Evolutionary conservation across 2,329 filamentous ascomycete genomes (phyloP), one percentile per base, ranked within the genome.

Genomic region (Trichocomaceae sp.): DNA sequence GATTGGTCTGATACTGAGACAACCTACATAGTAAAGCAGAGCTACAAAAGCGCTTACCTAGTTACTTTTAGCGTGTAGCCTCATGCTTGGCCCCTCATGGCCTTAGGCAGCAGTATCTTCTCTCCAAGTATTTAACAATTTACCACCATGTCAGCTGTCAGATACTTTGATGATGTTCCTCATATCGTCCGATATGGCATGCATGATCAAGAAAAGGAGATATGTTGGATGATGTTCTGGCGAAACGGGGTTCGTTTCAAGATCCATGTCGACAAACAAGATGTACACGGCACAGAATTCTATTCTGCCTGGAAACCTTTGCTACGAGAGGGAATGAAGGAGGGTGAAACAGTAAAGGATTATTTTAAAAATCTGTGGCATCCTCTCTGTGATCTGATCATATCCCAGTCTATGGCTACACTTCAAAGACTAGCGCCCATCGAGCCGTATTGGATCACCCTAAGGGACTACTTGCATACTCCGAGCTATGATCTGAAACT

Each of bases 141-240:
- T n/a, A 41, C 37, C 37, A 52, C 12, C 45, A 54, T 54, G 51
- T 54, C 51, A 15, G 22, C 35, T 22, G 45, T 54, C 7, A 41
- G 45, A 48, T 48, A 41, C 23, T 54, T 54, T 7, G 45, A 54
- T 23, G 45, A 54, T 19, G 17, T 54, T 29, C 51, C 51, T 23
- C 51, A 54, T 42, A 54, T 54, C 35, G 51, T 33, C 17, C 45
- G 51, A 19, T 54, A 47, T 48, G 51, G 51, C 23, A 47, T 42
- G 51, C 12, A 1, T 10, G 20, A 22, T 41, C 17, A 44, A 7
- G 15, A 54, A 12, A 8, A 10, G 0, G 51, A 22, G 33, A 31
- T 6, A 31, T 39, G 44, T 19, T 48, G 45, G 51, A 47, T 26
- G n/a, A 3, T 48, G 1, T 48, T 54, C 26, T 54, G 42, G 13